A percentile compares a stretch with the other conserved stretches of the same genome.
These are phyloP conservation scores for Stevia rebaudiana DNA, from an alignment of 140 eudicot species.

Conservation along the genomic window DNA sequence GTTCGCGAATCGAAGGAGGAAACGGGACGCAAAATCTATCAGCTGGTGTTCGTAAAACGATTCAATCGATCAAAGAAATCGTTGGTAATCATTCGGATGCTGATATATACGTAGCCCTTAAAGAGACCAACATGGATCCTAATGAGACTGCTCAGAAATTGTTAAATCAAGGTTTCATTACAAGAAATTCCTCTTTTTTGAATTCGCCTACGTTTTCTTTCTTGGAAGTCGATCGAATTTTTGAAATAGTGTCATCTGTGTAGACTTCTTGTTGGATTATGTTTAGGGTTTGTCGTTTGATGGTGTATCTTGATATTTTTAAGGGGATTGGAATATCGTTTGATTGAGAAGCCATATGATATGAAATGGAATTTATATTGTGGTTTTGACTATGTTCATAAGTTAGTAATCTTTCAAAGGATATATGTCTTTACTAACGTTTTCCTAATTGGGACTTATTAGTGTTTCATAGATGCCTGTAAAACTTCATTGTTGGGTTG, in stretches of 20 bases:
- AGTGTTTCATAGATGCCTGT: neutral
- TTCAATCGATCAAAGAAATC: slow-evolving; percentile 72
- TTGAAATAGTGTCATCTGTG: neutral
- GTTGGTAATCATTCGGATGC: slow-evolving; percentile 89
- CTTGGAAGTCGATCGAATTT: neutral
- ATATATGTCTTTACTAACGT: neutral
- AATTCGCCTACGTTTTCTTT: neutral
- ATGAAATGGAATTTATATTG: neutral
- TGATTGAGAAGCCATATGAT: neutral
- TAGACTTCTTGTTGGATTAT: neutral
- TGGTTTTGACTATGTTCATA: slow-evolving; percentile 6
- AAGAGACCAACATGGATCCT: slow-evolving; percentile 88
- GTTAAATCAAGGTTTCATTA: slow-evolving; percentile 61
- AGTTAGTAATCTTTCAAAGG: neutral
- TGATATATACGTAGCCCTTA: slow-evolving; percentile 67
- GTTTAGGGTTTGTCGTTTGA: slow-evolving; percentile 20
- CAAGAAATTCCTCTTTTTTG: neutral
- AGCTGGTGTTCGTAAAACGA: slow-evolving; percentile 67
- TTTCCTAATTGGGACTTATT: neutral
- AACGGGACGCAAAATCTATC: slow-evolving; percentile 52
- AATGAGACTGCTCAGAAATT: slow-evolving; percentile 82
- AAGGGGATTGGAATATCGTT: slow-evolving; percentile 5
- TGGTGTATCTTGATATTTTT: neutral
- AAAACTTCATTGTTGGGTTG: neutral
- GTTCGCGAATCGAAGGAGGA: slow-evolving; percentile 51